Conservation (phyloP, 202 grass and related monocot species). For the Sporobolus alterniflorus region DNA sequence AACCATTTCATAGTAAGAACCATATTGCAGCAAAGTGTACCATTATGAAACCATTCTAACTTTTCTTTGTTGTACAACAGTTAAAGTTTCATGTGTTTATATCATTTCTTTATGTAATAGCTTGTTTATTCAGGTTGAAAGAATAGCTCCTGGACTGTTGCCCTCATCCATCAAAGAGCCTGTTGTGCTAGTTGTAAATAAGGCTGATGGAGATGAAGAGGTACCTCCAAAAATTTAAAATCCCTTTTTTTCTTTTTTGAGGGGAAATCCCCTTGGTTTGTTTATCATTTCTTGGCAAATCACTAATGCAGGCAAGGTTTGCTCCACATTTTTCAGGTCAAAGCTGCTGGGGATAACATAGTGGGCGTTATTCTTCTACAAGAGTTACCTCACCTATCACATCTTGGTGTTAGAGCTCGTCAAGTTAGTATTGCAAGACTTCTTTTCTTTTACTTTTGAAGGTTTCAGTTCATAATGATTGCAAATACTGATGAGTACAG, state of each 20-base stretch:
- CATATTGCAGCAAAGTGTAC: not conserved
- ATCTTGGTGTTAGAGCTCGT: slow-evolving; percentile 98
- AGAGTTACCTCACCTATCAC: slow-evolving; percentile 94
- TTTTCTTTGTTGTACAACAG: slow-evolving; percentile 5
- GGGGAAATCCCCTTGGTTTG: slow-evolving; percentile 7
- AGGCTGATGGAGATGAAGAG: slow-evolving; percentile 98
- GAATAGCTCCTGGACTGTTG: slow-evolving; percentile 77
- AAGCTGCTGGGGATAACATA: slow-evolving; percentile 94
- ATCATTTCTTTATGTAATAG: slow-evolving; percentile 29
- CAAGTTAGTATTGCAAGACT: slow-evolving; percentile 74
- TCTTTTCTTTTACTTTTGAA: slow-evolving; percentile 36
- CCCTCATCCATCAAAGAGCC: slow-evolving; percentile 59
- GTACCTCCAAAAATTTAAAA: slow-evolving; percentile 39
- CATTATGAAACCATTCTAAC: not conserved
- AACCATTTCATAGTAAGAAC: not conserved
- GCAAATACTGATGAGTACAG: slow-evolving; percentile 48
- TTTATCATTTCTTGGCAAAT: slow-evolving; percentile 12
- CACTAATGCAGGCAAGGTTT: slow-evolving; percentile 21
- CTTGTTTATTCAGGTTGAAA: slow-evolving; percentile 71
- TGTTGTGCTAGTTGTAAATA: slow-evolving; percentile 87
- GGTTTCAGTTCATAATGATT: slow-evolving; percentile 30
- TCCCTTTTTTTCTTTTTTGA: too few relatives aligned
- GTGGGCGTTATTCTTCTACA: slow-evolving; percentile 90
- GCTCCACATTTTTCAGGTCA: slow-evolving; percentile 60
- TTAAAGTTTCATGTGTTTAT: slow-evolving; percentile 20